Evolutionary conservation across 495 filamentous ascomycete genomes (phyloP).

Genomic region (Acidiella bohemica): DNA sequence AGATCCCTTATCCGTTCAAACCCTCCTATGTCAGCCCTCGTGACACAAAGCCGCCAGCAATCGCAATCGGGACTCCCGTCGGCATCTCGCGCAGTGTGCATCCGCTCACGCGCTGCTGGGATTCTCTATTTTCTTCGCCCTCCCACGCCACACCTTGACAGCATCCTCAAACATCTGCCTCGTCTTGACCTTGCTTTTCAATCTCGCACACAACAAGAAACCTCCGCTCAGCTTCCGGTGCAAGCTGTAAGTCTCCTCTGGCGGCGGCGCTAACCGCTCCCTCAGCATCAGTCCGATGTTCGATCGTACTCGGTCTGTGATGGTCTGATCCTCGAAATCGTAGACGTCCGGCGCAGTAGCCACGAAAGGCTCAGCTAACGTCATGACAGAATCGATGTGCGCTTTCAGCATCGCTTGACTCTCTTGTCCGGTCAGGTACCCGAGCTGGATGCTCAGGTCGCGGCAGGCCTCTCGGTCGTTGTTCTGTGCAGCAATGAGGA

Average conservation of each 20-base stretch:
- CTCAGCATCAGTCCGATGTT: constrained; percentile 86
- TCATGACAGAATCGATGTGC: constrained; percentile 66
- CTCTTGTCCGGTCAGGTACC: constrained; percentile 87
- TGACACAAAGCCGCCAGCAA: too few species aligned
- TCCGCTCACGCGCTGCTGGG: too few species aligned
- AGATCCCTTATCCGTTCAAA: too few species aligned
- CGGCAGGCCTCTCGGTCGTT: constrained; percentile 49
- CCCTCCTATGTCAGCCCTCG: too few species aligned
- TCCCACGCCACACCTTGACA: constrained; percentile 39
- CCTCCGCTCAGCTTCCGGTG: constrained; percentile 94
- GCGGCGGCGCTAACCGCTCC: constrained; percentile 77
- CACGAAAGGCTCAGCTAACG: constrained; percentile 84
- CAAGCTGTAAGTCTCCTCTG: constrained; percentile 94
- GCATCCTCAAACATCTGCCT: constrained; percentile 66
- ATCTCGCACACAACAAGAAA: constrained; percentile 75
- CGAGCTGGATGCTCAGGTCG: constrained; percentile 62
- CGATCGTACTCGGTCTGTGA: constrained; percentile 75
- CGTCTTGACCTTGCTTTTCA: constrained; percentile 72
- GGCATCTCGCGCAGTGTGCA: too few species aligned
- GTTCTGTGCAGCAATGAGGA: constrained; percentile 63
- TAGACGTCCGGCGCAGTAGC: constrained; percentile 65
- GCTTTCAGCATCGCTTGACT: constrained; percentile 71
- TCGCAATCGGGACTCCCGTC: too few species aligned
- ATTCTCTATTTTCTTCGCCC: too few species aligned
- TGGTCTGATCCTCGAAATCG: constrained; percentile 86